phyloP scores from a whole-genome alignment of 257 asterid genomes.

The Nicotiana obtusifolia region DNA sequence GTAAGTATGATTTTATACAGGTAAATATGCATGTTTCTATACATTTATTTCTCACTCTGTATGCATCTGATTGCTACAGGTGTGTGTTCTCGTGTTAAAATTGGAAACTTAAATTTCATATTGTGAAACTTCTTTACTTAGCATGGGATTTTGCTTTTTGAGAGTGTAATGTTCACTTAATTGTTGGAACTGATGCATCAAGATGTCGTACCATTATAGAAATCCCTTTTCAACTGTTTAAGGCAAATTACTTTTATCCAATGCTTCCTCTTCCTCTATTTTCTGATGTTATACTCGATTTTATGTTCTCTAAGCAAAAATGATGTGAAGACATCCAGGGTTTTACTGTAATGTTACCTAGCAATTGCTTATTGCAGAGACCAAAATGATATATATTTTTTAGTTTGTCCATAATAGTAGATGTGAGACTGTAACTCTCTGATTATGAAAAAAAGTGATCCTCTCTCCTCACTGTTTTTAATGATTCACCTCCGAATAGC shows the following conservation, averaged over 20 bases:
- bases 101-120: neutral
- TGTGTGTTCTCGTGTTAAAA: neutral
- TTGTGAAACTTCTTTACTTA: neutral
- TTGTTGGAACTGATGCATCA: neutral
- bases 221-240: too few relatives aligned
- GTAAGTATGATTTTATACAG: slow-evolving; percentile 42
- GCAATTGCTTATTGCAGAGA: neutral
- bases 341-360: neutral
- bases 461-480: neutral
- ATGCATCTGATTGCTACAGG: neutral
- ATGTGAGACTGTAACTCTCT: neutral
- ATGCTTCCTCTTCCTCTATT: neutral
- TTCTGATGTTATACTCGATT: neutral
- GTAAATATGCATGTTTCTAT: slow-evolving; percentile 5
- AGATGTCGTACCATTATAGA: neutral
- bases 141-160: neutral
- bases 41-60: neutral
- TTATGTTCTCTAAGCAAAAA: neutral
- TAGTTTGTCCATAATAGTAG: neutral
- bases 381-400: neutral
- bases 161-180: neutral
- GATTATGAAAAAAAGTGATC: neutral
- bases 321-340: neutral
- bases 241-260: neutral
- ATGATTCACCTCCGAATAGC: neutral